A percentile compares a stretch with the other conserved stretches of the same genome.
phyloP scores from a whole-genome alignment of 371 early-diverging fungal genomes.

The Lichtheimia corymbifera region DNA sequence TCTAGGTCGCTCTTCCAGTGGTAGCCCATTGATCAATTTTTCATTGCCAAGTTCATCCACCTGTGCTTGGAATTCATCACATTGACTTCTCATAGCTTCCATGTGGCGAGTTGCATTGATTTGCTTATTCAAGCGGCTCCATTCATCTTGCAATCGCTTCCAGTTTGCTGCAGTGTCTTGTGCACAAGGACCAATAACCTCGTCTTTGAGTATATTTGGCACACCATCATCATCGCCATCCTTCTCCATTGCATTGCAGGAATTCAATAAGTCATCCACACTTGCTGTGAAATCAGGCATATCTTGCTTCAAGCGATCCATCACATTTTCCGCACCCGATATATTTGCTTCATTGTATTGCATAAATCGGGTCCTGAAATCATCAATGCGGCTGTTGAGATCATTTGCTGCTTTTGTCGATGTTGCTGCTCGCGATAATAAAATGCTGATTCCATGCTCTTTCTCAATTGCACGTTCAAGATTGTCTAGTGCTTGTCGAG shows the following conservation, averaged over 20 bases:
- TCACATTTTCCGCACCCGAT: constrained; percentile 21
- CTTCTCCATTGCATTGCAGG: constrained; percentile 27
- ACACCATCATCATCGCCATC: constrained; percentile 4
- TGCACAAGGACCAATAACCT: background rate
- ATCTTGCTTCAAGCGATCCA: constrained; percentile 24
- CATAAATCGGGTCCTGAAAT: too few relatives aligned
- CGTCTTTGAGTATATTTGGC: background rate
- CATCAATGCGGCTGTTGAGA: constrained; percentile 28
- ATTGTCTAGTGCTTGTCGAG: background rate
- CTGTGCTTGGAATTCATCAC: constrained; percentile 34
- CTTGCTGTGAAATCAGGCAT: constrained; percentile 28
- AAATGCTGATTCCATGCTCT: constrained; percentile 18
- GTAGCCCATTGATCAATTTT: too few relatives aligned
- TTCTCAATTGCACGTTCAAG: constrained; percentile 1
- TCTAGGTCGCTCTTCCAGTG: constrained; percentile 1
- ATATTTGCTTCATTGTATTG: background rate
- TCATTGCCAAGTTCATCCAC: constrained; percentile 3
- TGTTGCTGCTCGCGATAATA: constrained; percentile 23
- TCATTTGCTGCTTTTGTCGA: constrained; percentile 33
- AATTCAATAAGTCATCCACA: constrained; percentile 9
- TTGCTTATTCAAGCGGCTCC: constrained; percentile 13
- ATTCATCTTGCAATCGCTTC: constrained; percentile 6
- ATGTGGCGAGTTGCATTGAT: constrained; percentile 36
- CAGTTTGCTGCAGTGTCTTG: constrained; percentile 6
- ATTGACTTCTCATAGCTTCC: constrained; percentile 27